Conservation (phyloP, 2,329 filamentous ascomycete species). For the Colletotrichum orchidophilum region DNA sequence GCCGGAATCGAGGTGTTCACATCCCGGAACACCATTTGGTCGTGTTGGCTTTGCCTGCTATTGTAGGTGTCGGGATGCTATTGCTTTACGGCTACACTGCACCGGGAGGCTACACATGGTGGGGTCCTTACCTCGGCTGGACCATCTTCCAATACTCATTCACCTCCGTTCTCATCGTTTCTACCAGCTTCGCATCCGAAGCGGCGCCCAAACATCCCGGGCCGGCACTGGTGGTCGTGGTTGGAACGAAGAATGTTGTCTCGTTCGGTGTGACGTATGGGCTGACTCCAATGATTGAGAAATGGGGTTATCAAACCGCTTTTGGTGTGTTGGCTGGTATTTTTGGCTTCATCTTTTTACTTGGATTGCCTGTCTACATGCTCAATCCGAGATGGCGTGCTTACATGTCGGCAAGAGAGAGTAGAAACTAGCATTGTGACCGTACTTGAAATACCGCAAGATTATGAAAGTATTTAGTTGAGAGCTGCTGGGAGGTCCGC, state of each 20-base stretch:
- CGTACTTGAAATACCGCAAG: not conserved
- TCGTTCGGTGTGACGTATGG: constrained; percentile 44
- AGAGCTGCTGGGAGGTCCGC: not conserved
- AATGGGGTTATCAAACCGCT: constrained; percentile 31
- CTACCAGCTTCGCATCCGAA: constrained; percentile 46
- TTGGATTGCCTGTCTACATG: constrained; percentile 37
- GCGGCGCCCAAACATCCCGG: constrained; percentile 45
- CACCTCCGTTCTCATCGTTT: constrained; percentile 40
- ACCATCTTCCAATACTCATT: constrained; percentile 41
- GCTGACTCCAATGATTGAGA: constrained; percentile 43
- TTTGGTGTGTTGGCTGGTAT: constrained; percentile 36
- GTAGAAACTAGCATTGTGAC: not conserved
- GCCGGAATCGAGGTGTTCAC: constrained; percentile 36
- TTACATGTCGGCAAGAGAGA: constrained; percentile 10
- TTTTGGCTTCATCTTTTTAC: constrained; percentile 35
- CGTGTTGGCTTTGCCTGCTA: constrained; percentile 30
- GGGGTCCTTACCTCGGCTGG: constrained; percentile 42
- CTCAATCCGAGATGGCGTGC: constrained; percentile 34
- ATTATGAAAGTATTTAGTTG: not conserved
- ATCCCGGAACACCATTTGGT: constrained; percentile 36
- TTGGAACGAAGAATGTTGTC: constrained; percentile 46
- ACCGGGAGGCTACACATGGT: constrained; percentile 9
- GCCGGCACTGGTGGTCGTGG: constrained; percentile 44
- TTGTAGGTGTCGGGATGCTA: constrained; percentile 34
- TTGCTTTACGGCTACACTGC: constrained; percentile 35